Conservation (phyloP, 208 protist species). For the Plasmodiophora brassicae region DNA sequence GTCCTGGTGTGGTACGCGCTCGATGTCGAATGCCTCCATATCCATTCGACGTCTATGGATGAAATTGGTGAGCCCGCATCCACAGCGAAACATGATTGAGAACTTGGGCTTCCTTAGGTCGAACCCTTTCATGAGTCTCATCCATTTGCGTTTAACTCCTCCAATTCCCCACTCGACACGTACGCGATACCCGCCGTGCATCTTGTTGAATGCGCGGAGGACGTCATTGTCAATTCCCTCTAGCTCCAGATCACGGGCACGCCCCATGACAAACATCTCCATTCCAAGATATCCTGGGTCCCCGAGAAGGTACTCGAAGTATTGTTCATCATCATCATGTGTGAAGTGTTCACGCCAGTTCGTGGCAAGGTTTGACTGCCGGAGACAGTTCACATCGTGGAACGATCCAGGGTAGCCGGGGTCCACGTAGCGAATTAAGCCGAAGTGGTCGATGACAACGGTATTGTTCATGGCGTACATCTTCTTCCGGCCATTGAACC, state of each 20-base stretch:
- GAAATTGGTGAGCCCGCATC: slow-evolving; percentile 19
- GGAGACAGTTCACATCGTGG: not conserved
- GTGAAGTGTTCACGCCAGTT: not conserved
- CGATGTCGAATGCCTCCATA: not conserved
- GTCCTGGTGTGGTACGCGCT: not conserved
- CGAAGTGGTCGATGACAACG: not conserved
- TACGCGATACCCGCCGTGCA: not conserved
- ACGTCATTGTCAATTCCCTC: not conserved
- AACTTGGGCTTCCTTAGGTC: not conserved
- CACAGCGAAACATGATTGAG: not conserved
- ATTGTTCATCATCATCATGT: not conserved
- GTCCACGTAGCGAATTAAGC: not conserved
- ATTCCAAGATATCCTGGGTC: not conserved
- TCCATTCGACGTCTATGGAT: not conserved
- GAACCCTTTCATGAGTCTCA: not conserved
- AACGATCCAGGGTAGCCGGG: not conserved
- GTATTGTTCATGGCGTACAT: too few relatives aligned
- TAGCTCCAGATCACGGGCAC: not conserved
- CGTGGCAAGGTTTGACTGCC: not conserved
- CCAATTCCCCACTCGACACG: slow-evolving; percentile 17
- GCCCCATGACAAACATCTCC: not conserved
- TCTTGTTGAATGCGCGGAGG: not conserved
- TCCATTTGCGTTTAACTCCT: slow-evolving; percentile 14
- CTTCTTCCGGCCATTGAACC: not conserved
- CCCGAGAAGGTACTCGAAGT: not conserved